phyloP scores from a whole-genome alignment of 2,329 filamentous ascomycete species.

The Cladosporium sp. region DNA sequence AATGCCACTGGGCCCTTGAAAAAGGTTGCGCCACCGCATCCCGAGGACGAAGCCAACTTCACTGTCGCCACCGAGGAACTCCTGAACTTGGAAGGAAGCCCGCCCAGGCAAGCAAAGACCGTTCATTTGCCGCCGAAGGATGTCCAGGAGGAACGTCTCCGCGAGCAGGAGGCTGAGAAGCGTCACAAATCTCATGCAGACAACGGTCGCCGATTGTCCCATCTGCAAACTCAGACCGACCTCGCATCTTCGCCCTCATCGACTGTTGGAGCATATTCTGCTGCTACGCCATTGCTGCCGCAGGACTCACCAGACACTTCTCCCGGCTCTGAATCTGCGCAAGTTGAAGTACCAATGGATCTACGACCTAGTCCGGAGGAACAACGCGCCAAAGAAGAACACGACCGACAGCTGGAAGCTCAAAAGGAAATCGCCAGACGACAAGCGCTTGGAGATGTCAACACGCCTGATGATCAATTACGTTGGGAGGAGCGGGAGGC shows the following conservation, averaged over 20 bases:
- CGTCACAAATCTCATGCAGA: conserved; percentile 39
- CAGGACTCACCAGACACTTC: conserved; percentile 43
- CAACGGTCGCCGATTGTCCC: conserved; percentile 35
- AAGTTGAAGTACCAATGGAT: conserved; percentile 34
- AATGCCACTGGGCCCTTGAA: background rate
- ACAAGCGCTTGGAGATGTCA: conserved; percentile 44
- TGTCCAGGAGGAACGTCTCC: conserved; percentile 49
- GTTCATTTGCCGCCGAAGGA: conserved; percentile 53
- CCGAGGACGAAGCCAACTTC: conserved; percentile 32
- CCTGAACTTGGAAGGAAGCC: conserved; percentile 27
- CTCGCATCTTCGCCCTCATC: conserved; percentile 58
- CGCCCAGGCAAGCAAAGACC: conserved; percentile 36
- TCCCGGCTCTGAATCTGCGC: conserved; percentile 33
- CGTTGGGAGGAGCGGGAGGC: conserved; percentile 49
- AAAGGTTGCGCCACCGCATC: conserved; percentile 28
- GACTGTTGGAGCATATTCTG: conserved; percentile 68
- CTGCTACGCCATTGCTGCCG: conserved; percentile 68
- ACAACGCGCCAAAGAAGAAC: conserved; percentile 52
- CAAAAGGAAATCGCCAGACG: conserved; percentile 49
- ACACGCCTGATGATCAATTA: conserved; percentile 61
- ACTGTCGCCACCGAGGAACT: conserved; percentile 26
- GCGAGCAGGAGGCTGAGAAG: conserved; percentile 42
- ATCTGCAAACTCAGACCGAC: conserved; percentile 33
- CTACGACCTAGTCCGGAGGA: conserved; percentile 39
- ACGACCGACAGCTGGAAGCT: conserved; percentile 53